These are phyloP conservation scores for Tolypocladium inflatum DNA, from an alignment of 2,329 filamentous ascomycete species.

Conservation along the genomic window DNA sequence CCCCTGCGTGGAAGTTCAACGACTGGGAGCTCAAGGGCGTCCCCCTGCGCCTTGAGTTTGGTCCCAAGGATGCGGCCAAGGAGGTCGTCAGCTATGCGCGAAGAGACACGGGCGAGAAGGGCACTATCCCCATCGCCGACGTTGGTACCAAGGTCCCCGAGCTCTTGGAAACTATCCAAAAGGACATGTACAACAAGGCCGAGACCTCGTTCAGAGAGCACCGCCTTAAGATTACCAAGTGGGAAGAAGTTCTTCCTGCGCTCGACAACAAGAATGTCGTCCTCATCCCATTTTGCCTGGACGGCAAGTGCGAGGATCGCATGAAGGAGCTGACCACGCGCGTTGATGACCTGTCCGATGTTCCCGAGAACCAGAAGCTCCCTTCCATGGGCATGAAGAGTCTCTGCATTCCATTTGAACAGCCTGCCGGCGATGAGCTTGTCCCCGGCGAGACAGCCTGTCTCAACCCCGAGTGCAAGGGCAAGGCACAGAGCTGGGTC, in stretches of 20 bases:
- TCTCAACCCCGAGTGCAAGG: conserved; percentile 75
- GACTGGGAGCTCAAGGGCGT: conserved; percentile 98
- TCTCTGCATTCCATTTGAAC: conserved; percentile 68
- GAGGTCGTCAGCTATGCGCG: conserved; percentile 77
- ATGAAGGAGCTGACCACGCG: conserved; percentile 89
- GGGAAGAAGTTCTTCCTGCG: conserved; percentile 84
- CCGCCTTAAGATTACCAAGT: conserved; percentile 71
- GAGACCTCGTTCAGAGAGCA: conserved; percentile 71
- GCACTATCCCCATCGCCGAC: conserved; percentile 65
- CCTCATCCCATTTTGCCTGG: conserved; percentile 82
- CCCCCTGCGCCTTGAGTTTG: conserved; percentile 88
- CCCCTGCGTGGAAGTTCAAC: conserved; percentile 96
- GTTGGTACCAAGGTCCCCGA: conserved; percentile 64
- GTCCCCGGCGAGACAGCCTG: conserved; percentile 80
- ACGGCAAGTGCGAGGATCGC: conserved; percentile 75
- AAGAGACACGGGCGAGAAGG: conserved; percentile 80
- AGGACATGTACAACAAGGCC: conserved; percentile 69
- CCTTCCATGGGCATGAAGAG: conserved; percentile 59
- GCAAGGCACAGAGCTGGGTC: conserved; percentile 73
- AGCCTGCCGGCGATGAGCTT: conserved; percentile 60
- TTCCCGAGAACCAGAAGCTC: conserved; percentile 42
- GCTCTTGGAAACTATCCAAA: conserved; percentile 83
- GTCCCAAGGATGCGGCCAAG: conserved; percentile 85
- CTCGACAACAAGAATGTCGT: conserved; percentile 90
- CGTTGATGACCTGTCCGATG: conserved; percentile 49